A percentile compares a stretch with the other conserved stretches of the same genome.
phyloP scores from a whole-genome alignment of 2,329 filamentous ascomycete species.

The Paradendryphiella salina region DNA sequence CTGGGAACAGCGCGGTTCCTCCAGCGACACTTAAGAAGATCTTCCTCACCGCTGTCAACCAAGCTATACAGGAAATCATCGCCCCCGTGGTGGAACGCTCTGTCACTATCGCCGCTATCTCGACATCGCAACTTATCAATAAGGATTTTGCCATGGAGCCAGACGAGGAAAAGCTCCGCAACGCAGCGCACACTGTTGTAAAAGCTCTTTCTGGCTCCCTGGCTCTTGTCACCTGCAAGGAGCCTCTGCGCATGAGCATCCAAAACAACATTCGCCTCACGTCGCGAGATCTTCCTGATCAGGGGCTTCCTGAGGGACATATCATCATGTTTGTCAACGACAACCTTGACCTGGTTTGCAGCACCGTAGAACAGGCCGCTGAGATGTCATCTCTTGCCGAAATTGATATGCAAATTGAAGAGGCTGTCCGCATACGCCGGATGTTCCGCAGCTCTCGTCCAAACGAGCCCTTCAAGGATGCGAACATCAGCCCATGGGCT shows the following conservation, averaged over 20 bases:
- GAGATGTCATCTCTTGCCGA: slow-evolving; percentile 91
- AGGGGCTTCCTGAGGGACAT: slow-evolving; percentile 86
- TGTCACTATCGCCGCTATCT: slow-evolving; percentile 96
- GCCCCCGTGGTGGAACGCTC: slow-evolving; percentile 96
- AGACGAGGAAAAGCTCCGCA: slow-evolving; percentile 83
- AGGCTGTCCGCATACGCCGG: slow-evolving; percentile 75
- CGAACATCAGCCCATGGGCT: slow-evolving; percentile 83
- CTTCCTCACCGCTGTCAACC: slow-evolving; percentile 81
- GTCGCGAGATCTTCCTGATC: slow-evolving; percentile 64
- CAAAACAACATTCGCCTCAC: slow-evolving; percentile 95
- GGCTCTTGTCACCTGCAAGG: slow-evolving; percentile 96
- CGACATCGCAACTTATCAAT: slow-evolving; percentile 89
- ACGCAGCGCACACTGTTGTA: slow-evolving; percentile 89
- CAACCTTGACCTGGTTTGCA: slow-evolving; percentile 90
- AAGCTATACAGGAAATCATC: slow-evolving; percentile 93
- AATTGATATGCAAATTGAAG: slow-evolving; percentile 90
- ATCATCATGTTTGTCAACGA: slow-evolving; percentile 99
- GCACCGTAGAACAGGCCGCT: slow-evolving; percentile 91
- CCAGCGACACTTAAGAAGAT: slow-evolving; percentile 69
- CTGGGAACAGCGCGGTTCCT: slow-evolving; percentile 71
- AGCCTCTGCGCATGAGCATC: slow-evolving; percentile 93
- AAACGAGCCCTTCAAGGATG: slow-evolving; percentile 82
- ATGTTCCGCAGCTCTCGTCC: slow-evolving; percentile 74
- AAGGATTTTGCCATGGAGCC: slow-evolving; percentile 96
- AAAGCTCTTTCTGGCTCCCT: slow-evolving; percentile 92